Percentiles rank a stretch among this genome's conserved stretches.
Conservation (phyloP, 2,329 filamentous ascomycete species). For the Paracoccidioides brasiliensis region DNA sequence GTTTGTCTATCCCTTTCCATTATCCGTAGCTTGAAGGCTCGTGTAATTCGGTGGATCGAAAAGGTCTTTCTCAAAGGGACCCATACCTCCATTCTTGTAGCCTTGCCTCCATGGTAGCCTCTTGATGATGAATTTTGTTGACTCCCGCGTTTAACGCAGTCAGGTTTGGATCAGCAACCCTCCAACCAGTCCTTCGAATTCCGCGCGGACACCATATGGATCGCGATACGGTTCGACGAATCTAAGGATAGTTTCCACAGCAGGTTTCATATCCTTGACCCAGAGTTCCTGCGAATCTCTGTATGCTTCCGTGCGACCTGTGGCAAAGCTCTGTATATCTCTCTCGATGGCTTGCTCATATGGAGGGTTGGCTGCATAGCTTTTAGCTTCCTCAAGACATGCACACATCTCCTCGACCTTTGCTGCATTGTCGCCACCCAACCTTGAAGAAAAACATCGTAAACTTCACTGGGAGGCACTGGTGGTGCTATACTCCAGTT, state of each 20-base stretch:
- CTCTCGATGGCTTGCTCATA: conserved; percentile 33
- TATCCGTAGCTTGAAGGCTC: conserved; percentile 8
- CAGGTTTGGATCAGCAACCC: conserved; percentile 16
- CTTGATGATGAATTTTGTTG: conserved; percentile 16
- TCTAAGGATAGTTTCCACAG: conserved; percentile 41
- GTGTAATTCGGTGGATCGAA: conserved; percentile 15
- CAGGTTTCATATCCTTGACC: conserved; percentile 40
- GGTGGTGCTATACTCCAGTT: neutral
- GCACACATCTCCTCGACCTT: conserved; percentile 36
- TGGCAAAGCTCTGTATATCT: conserved; percentile 37
- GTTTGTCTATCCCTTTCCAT: neutral
- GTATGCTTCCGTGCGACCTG: conserved; percentile 38
- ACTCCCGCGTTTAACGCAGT: conserved; percentile 12
- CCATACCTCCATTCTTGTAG: conserved; percentile 26
- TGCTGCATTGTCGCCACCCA: conserved; percentile 36
- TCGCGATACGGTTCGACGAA: conserved; percentile 45
- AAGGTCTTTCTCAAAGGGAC: conserved; percentile 15
- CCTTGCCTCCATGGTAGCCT: conserved; percentile 19
- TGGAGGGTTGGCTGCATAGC: conserved; percentile 34
- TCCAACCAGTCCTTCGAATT: conserved; percentile 39
- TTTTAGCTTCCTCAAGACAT: conserved; percentile 34
- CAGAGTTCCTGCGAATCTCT: conserved; percentile 40
- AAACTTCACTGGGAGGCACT: neutral
- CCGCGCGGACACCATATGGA: conserved; percentile 40
- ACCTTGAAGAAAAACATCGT: conserved; percentile 28